Conservation (phyloP, 257 asterid genomes). For the Solanum pimpinellifolium region DNA sequence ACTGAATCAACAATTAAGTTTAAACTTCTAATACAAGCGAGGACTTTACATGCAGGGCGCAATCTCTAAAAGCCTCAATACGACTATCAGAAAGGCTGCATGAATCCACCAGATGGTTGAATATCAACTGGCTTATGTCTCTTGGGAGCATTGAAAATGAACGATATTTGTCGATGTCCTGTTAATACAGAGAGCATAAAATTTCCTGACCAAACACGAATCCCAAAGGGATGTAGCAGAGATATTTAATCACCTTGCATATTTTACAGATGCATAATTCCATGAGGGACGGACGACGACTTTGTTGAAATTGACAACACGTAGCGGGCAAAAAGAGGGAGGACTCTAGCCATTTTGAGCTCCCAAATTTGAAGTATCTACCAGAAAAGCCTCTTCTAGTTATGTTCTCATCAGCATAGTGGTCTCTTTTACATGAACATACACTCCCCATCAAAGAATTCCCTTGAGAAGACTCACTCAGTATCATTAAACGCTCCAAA, state of each 20-base stretch:
- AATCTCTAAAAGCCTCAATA: conserved; percentile 79
- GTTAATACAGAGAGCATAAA: conserved; percentile 4
- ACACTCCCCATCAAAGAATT: conserved; percentile 69
- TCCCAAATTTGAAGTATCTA: conserved; percentile 75
- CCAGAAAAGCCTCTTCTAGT: conserved; percentile 50
- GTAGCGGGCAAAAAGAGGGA: conserved; percentile 41
- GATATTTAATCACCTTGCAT: conserved; percentile 43
- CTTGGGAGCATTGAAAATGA: conserved; percentile 73
- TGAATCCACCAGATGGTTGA: conserved; percentile 71
- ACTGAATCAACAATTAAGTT: not conserved
- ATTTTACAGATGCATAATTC: conserved; percentile 66
- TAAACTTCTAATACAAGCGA: not conserved
- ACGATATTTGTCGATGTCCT: conserved; percentile 55
- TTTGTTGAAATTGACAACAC: conserved; percentile 37
- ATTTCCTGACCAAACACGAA: not conserved
- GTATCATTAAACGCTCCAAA: not conserved
- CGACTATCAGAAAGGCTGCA: conserved; percentile 38
- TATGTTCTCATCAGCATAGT: conserved; percentile 46
- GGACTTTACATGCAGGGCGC: conserved; percentile 73
- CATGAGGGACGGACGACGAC: conserved; percentile 57
- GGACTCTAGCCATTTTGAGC: conserved; percentile 79
- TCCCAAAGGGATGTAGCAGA: not conserved
- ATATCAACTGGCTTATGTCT: conserved; percentile 80
- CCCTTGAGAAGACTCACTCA: not conserved
- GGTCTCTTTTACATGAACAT: conserved; percentile 87